phyloP scores from a whole-genome alignment of 257 asterid genomes.

The Cruciata laevipes region DNA sequence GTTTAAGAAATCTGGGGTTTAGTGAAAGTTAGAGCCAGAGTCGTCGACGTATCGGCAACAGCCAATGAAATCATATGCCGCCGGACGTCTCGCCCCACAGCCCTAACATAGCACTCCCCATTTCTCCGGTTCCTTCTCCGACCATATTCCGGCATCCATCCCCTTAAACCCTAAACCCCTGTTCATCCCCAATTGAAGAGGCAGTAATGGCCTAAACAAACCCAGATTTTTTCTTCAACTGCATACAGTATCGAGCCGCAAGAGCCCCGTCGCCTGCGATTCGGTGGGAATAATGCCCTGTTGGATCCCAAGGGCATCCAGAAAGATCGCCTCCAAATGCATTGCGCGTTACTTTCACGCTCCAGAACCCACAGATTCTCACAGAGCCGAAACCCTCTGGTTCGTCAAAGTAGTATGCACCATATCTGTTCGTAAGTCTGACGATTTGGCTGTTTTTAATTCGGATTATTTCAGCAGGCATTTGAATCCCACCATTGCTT shows the following conservation, averaged over 20 bases:
- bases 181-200: background rate
- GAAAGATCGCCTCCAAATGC: conserved; percentile 35
- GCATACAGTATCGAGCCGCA: background rate
- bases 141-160: background rate
- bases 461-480: conserved; percentile 57
- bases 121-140: background rate
- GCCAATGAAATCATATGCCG: background rate
- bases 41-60: background rate
- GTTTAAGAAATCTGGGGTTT: background rate
- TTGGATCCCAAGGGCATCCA: conserved; percentile 50
- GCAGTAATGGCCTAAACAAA: conserved; percentile 21
- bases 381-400: conserved; percentile 45
- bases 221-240: conserved; percentile 5
- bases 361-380: conserved; percentile 29
- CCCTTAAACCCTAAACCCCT: conserved; percentile 6
- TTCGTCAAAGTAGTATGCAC: conserved; percentile 74
- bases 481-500: conserved; percentile 56
- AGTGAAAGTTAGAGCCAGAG: background rate
- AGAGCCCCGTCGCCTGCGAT: conserved; percentile 1
- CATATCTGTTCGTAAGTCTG: conserved; percentile 47
- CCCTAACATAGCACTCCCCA: conserved; percentile 10
- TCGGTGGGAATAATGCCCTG: conserved; percentile 47
- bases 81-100: conserved; percentile 22
- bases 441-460: conserved; percentile 33
- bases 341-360: conserved; percentile 41